Evolutionary conservation across 768 basidiomycete genomes (phyloP).

Genomic region (Mycena venus): DNA sequence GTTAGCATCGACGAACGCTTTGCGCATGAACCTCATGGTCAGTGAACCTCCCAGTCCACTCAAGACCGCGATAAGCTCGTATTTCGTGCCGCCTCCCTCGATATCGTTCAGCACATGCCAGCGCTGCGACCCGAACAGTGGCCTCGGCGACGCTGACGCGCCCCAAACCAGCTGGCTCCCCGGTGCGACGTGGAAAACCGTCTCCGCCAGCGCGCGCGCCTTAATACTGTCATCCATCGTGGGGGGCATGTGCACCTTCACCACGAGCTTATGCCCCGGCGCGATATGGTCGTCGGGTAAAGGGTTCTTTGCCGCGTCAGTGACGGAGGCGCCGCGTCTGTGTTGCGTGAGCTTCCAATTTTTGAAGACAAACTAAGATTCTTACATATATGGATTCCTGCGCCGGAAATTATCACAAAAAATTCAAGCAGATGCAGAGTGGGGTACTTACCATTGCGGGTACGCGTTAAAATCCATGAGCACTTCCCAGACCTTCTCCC

Average conservation of each 20-base stretch:
- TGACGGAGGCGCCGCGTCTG: slow-evolving; percentile 10
- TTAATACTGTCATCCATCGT: slow-evolving; percentile 27
- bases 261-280: not conserved
- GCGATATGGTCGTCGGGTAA: not conserved
- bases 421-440: not conserved
- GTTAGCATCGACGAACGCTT: not conserved
- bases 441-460: slow-evolving; percentile 1
- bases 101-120: slow-evolving; percentile 24
- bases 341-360: not conserved
- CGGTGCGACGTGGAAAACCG: slow-evolving; percentile 7
- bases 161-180: slow-evolving; percentile 16
- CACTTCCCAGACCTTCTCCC: slow-evolving; percentile 16
- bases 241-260: slow-evolving; percentile 19
- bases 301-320: not conserved
- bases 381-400: slow-evolving; percentile 24
- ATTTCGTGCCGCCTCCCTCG: slow-evolving; percentile 25
- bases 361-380: not conserved
- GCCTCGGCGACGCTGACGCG: not conserved
- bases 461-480: slow-evolving; percentile 17
- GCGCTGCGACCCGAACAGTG: slow-evolving; percentile 13
- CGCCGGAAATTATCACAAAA: not conserved
- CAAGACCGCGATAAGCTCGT: slow-evolving; percentile 13
- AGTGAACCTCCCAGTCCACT: not conserved
- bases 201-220: slow-evolving; percentile 14
- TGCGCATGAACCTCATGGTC: slow-evolving; percentile 10